Evolutionary conservation across 2,329 filamentous ascomycete species (phyloP), one percentile per base, ranked within the genome.

Genomic region (Cytospora leucostoma): DNA sequence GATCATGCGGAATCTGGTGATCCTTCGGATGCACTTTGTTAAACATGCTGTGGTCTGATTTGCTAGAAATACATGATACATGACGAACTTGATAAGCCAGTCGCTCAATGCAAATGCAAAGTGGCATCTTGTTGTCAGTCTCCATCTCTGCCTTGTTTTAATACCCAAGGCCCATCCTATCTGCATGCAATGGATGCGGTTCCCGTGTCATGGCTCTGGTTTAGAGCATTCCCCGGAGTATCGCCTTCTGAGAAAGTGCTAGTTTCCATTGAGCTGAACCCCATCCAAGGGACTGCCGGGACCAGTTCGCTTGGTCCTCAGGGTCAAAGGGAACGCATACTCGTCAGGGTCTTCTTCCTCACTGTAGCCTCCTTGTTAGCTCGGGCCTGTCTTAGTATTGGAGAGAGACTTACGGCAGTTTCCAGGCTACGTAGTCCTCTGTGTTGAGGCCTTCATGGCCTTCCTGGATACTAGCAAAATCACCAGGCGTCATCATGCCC

Each of bases 401-500:
- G 33, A 21, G 35, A 35, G 1, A 10, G 62, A 93, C 93, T 90
- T 85, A 98, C 90, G 94, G 95, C 64, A 98, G 81, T 79, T 96
- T 97, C 95, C 95, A 99, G 37, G 94, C 91, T 72, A 98, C 92
- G 76, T 99, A 98, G 74, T 99, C 95, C 78, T 99, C 95, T 0
- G 95, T 98, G 79, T 84, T 95, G 70, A 99, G 79, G 1, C 94
- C 93, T 76, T 99, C 95, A 51, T 90, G 89, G 52, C 93, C 92
- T 77, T 99, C 95, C 77, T 98, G 95, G 62, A 99, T 81, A 70
- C 92, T 97, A 34, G 93, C 95, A 82, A 98, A 98, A 76, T 99
- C 95, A 54, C 95, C 95, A 8, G 95, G 95, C 0, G 95, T 99
- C 95, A 99, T 98, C 93, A 97, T 97, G 60, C 95, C 95, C 51